Percentiles rank a stretch among this genome's conserved stretches.
Evolutionary conservation across 2,329 filamentous ascomycete species (phyloP).

Genomic region (Alternaria longipes): DNA sequence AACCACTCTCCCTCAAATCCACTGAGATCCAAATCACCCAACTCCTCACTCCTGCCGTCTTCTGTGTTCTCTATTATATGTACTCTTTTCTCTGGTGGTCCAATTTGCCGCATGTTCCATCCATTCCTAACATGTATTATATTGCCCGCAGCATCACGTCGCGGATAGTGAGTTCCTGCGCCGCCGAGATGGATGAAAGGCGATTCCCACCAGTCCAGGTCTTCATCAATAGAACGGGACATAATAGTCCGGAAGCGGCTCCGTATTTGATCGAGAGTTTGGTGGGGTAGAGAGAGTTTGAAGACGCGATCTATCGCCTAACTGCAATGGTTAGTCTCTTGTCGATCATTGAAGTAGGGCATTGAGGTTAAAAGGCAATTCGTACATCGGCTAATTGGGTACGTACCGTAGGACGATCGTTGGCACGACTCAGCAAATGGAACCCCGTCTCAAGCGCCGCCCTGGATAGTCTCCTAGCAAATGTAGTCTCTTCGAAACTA

Average conservation of each 20-base stretch:
- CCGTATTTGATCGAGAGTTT: conserved; percentile 51
- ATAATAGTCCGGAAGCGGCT: conserved; percentile 54
- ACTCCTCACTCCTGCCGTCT: conserved; percentile 33
- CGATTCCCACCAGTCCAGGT: conserved; percentile 66
- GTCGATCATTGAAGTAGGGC: background rate
- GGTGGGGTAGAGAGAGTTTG: conserved; percentile 73
- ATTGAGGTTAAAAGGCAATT: background rate
- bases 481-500: conserved; percentile 70
- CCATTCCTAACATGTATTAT: conserved; percentile 41
- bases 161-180: conserved; percentile 71
- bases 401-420: conserved; percentile 32
- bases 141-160: conserved; percentile 50
- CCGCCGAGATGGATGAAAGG: conserved; percentile 74
- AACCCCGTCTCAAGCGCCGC: conserved; percentile 70
- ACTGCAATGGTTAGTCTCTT: background rate
- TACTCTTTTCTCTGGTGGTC: conserved; percentile 44
- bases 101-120: conserved; percentile 46
- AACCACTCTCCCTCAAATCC: conserved; percentile 80
- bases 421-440: conserved; percentile 63
- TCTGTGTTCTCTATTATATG: conserved; percentile 25
- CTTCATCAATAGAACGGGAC: conserved; percentile 53
- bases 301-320: conserved; percentile 63
- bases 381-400: conserved; percentile 1
- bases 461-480: conserved; percentile 76
- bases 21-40: conserved; percentile 59